Percentiles rank a stretch among this genome's conserved stretches.
phyloP scores from a whole-genome alignment of 2,329 filamentous ascomycete genomes.

The Tolypocladium capitatum region DNA sequence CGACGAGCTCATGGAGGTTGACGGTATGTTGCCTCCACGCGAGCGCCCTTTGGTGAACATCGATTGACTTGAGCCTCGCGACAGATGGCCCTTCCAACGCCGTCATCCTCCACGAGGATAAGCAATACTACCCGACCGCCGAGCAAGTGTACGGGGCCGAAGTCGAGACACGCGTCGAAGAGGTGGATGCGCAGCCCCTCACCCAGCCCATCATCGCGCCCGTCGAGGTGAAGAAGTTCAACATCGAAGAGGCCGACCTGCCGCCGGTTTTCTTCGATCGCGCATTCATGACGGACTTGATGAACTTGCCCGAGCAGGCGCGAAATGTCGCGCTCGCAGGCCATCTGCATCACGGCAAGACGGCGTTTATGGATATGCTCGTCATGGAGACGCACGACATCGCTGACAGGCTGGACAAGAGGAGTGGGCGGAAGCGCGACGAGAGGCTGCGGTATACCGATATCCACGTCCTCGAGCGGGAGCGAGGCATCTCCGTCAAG shows the following conservation, averaged over 20 bases:
- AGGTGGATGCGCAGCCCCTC: conserved; percentile 91
- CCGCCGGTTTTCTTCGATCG: conserved; percentile 80
- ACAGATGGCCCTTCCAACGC: conserved; percentile 80
- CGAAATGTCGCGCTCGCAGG: conserved; percentile 86
- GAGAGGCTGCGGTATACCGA: conserved; percentile 94
- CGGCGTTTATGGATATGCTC: conserved; percentile 95
- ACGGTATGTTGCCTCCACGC: conserved; percentile 39
- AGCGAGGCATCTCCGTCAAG: conserved; percentile 85
- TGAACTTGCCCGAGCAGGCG: conserved; percentile 91
- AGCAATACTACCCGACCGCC: conserved; percentile 98
- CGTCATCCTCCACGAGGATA: conserved; percentile 96
- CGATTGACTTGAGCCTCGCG: conserved; percentile 1
- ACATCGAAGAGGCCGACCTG: conserved; percentile 79
- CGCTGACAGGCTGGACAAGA: conserved; percentile 61
- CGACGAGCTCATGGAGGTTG: conserved; percentile 89
- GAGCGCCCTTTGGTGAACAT: background rate
- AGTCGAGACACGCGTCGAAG: conserved; percentile 90
- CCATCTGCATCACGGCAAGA: conserved; percentile 95
- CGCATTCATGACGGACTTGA: conserved; percentile 86
- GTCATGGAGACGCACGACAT: conserved; percentile 92
- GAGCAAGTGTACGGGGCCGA: conserved; percentile 88
- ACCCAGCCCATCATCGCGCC: conserved; percentile 89
- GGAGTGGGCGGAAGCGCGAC: conserved; percentile 67
- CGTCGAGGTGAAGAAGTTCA: conserved; percentile 90
- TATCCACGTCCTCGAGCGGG: conserved; percentile 74